These are phyloP conservation scores for Xylaria longipes DNA, from an alignment of 495 filamentous ascomycete species.

Conservation along the genomic window DNA sequence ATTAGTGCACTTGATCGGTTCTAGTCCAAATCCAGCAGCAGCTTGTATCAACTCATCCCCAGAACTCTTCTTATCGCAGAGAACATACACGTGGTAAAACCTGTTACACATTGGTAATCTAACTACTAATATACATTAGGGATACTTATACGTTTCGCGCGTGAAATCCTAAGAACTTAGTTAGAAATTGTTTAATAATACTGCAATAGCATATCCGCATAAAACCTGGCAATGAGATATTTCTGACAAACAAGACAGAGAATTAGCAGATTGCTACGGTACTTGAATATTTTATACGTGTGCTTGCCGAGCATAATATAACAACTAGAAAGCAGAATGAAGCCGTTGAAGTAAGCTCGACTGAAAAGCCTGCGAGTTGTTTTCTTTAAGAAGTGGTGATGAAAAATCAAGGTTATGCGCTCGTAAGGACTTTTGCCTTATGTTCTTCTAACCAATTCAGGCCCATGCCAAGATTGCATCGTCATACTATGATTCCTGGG, in stretches of 20 bases:
- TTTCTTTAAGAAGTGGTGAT: not conserved
- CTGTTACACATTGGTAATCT: not conserved
- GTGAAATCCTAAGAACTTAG: not conserved
- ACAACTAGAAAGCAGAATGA: too few species aligned
- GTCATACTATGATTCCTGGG: too few species aligned
- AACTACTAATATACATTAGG: not conserved
- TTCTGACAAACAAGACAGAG: not conserved
- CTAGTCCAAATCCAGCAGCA: not conserved
- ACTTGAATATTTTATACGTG: not conserved
- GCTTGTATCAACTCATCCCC: not conserved
- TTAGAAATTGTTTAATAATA: not conserved
- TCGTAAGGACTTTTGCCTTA: not conserved
- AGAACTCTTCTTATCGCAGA: not conserved
- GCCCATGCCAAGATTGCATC: not conserved
- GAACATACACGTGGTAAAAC: not conserved
- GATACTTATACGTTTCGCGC: not conserved
- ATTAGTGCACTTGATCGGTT: not conserved
- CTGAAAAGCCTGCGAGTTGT: not conserved
- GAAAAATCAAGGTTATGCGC: not conserved
- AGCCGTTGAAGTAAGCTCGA: not conserved
- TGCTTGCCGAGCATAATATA: not conserved
- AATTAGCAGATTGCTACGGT: not conserved
- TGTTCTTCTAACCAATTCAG: not conserved
- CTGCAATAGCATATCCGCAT: not conserved
- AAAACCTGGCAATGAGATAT: not conserved